Percentiles rank a stretch among this genome's conserved stretches.
These are phyloP conservation scores for Diaporthe sp. DNA, from an alignment of 2,329 filamentous ascomycete species.

Conservation along the genomic window DNA sequence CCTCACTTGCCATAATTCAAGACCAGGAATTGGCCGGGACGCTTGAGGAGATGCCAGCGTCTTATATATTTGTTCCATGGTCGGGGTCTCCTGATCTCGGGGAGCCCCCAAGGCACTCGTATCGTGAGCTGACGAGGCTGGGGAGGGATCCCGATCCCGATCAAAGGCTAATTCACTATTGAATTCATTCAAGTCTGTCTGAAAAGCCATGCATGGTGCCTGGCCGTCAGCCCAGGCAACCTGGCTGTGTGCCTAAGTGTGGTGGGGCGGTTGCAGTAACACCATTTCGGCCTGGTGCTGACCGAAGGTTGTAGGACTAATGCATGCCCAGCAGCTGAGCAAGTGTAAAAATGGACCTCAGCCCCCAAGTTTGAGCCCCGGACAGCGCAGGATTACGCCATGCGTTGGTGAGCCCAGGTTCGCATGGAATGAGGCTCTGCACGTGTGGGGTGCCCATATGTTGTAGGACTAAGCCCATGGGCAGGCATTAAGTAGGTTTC, in stretches of 20 bases:
- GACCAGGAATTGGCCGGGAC: too few species aligned
- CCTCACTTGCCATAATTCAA: accelerated
- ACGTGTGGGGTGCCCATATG: neutral
- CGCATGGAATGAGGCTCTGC: constrained; percentile 28
- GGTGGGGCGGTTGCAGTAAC: neutral
- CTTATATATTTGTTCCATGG: neutral
- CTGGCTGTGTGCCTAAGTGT: constrained; percentile 16
- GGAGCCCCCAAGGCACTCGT: neutral
- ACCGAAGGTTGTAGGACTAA: neutral
- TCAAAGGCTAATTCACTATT: neutral
- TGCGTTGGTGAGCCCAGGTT: neutral
- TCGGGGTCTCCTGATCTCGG: neutral
- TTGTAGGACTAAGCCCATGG: neutral
- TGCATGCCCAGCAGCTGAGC: neutral
- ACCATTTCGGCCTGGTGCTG: neutral
- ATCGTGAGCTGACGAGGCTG: neutral
- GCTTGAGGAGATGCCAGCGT: neutral
- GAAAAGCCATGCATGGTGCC: neutral
- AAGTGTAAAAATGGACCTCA: constrained; percentile 20
- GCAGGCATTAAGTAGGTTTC: neutral
- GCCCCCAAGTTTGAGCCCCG: constrained; percentile 1
- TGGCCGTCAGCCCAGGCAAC: constrained; percentile 20
- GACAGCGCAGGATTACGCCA: neutral
- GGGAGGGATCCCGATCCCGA: too few species aligned
- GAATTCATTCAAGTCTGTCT: constrained; percentile 4